Evolutionary conservation across 768 basidiomycete species (phyloP).

Genomic region (Lactarius hengduanensis): DNA sequence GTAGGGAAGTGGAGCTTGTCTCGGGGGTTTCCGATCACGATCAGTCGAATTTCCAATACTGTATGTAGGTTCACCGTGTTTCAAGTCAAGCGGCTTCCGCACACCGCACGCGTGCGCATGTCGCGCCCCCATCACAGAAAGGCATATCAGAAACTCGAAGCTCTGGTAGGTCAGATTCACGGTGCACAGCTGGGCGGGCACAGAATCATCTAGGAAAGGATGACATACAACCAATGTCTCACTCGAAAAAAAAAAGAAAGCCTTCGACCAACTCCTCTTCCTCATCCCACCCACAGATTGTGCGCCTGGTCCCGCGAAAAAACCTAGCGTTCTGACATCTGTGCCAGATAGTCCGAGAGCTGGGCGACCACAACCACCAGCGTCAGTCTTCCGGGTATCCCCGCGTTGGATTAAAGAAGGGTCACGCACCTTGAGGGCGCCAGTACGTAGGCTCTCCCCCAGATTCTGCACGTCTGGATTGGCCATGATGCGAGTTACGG

Average conservation of each 20-base stretch:
- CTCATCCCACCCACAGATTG: not conserved
- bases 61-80: not conserved
- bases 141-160: not conserved
- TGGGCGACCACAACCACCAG: constrained; percentile 19
- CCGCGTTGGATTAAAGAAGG: constrained; percentile 7
- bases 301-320: not conserved
- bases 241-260: not conserved
- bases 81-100: not conserved
- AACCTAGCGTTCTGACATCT: constrained; percentile 36
- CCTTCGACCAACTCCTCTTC: not conserved
- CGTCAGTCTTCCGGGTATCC: constrained; percentile 2
- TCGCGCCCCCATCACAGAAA: not conserved
- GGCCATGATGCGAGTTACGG: constrained; percentile 66
- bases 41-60: not conserved
- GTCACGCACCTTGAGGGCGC: constrained; percentile 73
- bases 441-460: constrained; percentile 72
- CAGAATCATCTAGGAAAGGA: constrained; percentile 3
- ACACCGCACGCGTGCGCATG: not conserved
- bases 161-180: not conserved
- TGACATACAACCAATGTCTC: constrained; percentile 2
- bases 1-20: not conserved
- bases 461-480: constrained; percentile 89
- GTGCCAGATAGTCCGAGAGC: constrained; percentile 55
- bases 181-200: not conserved
- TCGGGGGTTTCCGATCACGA: not conserved